Conservation (phyloP, 345 rosid genomes). For the Aquilaria sinensis region DNA sequence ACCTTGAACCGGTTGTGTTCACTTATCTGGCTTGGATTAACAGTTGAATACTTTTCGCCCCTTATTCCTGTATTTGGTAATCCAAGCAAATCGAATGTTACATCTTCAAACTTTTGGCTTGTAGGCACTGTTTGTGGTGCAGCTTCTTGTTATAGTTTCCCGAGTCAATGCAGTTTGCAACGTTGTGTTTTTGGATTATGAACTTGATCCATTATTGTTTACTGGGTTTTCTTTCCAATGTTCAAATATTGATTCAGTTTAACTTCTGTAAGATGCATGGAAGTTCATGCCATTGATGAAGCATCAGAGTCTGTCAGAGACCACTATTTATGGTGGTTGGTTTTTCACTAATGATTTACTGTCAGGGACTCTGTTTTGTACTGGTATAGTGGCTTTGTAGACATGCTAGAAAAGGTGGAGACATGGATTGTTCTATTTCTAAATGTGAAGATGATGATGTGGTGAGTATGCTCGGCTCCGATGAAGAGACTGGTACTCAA, state of each 20-base stretch:
- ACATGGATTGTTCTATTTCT: conserved; percentile 20
- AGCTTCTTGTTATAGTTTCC: no score
- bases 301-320: conserved; percentile 19
- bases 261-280: background rate
- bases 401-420: conserved; percentile 41
- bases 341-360: conserved; percentile 65
- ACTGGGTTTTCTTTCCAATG: no score
- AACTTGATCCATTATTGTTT: no score
- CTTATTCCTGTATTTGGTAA: no score
- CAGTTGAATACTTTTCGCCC: no score
- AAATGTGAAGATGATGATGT: conserved; percentile 36
- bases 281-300: background rate
- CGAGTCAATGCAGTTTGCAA: no score
- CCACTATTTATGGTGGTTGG: conserved; percentile 39
- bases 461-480: conserved; percentile 42
- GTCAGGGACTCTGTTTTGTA: conserved; percentile 67
- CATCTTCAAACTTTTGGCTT: no score
- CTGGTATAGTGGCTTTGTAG: conserved; percentile 80
- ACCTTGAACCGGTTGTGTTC: no score
- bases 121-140: no score
- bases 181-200: no score
- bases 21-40: no score
- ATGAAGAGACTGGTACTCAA: conserved; percentile 52
- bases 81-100: no score
- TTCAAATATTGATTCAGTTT: background rate